Base-by-base conservation (phyloP, 371 early-diverging fungal genomes). In the Dipsacomyces acuminosporus region DNA sequence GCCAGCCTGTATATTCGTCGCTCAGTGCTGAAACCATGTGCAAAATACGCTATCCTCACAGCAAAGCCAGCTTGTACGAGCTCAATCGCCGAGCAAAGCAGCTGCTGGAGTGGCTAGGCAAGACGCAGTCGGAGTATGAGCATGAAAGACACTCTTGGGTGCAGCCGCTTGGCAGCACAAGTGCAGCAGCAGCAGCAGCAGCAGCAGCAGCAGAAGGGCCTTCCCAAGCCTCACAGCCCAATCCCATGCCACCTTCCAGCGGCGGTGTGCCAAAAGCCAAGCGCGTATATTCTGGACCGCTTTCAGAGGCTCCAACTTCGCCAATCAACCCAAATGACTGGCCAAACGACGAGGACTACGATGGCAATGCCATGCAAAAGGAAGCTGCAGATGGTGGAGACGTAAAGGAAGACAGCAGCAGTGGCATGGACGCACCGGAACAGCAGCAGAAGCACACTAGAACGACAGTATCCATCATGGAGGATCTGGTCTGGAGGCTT, bases 71-170 rank as follows among this genome's bases (percentile, higher is more conserved):
- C 24, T 21, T 72, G 34, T 21, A 48, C 7, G 73, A 72, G 44
- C 70, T 72, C 15, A 52, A 26, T 34, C 59, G 65, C n/a, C 72
- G 73, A 23, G 65, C 70, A 0, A 72, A 71, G 59, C 62, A 70
- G 64, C 46, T 72, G 34, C 54, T 72, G 15, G 73, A 72, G 44
- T 72, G 65, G 59, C 55, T 72, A 49, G 71, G 72, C 38, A 72
- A 64, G 41, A 66, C 64, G 3, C 69, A 72, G 44, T 45, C 64
- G 3, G 73, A 72, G 51, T 69, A 65, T 22, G 64, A 70, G 43
- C 59, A 53, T n/a, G 73, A 72, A 55, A 49, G 57, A 13, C 20
- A 24, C 18, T 8, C 50, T 4, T 59, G 59, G 62, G 25, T 56
- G 26, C 36, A 38, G 38, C n/a, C 11, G 13, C 45, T 2, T 2